A percentile compares a stretch with the other conserved stretches of the same genome.
phyloP scores from a whole-genome alignment of 495 filamentous ascomycete genomes.

The Talaromyces borbonicus region DNA sequence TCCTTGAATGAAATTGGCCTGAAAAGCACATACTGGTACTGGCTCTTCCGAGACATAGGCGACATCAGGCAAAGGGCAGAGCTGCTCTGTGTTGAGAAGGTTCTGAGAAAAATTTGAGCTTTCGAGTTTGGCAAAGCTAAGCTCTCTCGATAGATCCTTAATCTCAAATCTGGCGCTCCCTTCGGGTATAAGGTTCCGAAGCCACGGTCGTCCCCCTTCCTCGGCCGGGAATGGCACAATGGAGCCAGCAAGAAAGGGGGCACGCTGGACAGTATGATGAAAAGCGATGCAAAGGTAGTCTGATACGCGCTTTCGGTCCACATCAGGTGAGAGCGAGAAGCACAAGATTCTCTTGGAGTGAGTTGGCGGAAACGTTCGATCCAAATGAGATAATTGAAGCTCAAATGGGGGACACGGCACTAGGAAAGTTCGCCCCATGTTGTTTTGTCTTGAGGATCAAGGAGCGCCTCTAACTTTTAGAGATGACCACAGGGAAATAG shows the following conservation, averaged over 20 bases:
- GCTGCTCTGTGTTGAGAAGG: not conserved
- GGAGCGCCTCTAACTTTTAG: no score
- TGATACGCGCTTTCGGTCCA: not conserved
- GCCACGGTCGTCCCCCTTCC: not conserved
- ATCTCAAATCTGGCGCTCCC: not conserved
- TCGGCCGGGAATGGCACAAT: not conserved
- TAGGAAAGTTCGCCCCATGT: no score
- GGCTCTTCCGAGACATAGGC: not conserved
- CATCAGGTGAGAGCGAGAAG: not conserved
- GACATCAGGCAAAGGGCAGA: not conserved
- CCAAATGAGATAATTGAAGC: not conserved
- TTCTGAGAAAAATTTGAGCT: not conserved
- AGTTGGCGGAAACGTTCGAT: not conserved
- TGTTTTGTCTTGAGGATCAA: no score
- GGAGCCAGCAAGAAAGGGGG: not conserved
- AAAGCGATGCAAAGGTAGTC: not conserved
- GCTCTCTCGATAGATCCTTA: not conserved
- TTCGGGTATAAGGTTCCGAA: not conserved
- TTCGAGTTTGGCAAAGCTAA: not conserved
- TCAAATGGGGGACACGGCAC: not conserved
- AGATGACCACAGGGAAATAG: no score
- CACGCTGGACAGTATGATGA: not conserved
- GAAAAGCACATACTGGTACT: not conserved
- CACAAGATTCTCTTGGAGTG: not conserved
- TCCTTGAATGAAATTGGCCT: slow-evolving; percentile 29